Evolutionary conservation across 2,329 filamentous ascomycete species (phyloP), one percentile per base, ranked within the genome.

Genomic region (Myriosclerotinia duriaeana): DNA sequence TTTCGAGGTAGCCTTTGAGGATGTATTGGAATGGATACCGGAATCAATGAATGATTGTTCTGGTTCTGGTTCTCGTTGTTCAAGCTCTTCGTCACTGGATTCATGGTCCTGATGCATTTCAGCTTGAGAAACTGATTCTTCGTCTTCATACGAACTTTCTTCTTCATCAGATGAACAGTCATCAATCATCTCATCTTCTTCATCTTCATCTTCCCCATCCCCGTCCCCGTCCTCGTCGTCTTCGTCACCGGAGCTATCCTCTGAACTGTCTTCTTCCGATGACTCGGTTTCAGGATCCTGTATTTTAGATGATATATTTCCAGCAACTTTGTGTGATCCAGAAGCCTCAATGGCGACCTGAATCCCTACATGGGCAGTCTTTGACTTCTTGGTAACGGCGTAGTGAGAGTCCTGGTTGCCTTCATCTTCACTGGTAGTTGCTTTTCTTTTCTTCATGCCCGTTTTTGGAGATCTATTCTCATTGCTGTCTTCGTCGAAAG

Each of bases 251-350:
- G 44, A 50, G 46, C 58, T 61, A 26, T 38, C 30, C 12, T 40
- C 58, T 17, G 58, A 50, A 40, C 14, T 50, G 22, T 61, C 30
- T 14, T 61, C 58, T 61, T 50, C 44, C 14, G 58, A 50, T 38
- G 46, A 26, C 7, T 61, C 58, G 8, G 44, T 26, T 1, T 38
- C 30, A 17, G 58, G 38, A 38, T 61, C n/a, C 48, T 60, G 56
- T 3, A 50, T 36, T 22, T 17, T 34, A 20, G 56, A 36, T 0
- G 30, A 12, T 20, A n/a, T 22, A 2, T 50, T 50, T 17, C 42
- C 56, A 38, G 5, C 7, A 5, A 15, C 30, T n/a, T 50, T 50
- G 5, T 48, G 17, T 6, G 44, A 36, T 26, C 6, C 44, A 12
- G 42, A 17, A 50, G 14, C 15, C 22, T 26, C 38, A 20, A 11